Percentiles rank a stretch among this genome's conserved stretches.
These are phyloP conservation scores for Candida quercuum DNA, from an alignment of 805 yeast species.

Conservation along the genomic window DNA sequence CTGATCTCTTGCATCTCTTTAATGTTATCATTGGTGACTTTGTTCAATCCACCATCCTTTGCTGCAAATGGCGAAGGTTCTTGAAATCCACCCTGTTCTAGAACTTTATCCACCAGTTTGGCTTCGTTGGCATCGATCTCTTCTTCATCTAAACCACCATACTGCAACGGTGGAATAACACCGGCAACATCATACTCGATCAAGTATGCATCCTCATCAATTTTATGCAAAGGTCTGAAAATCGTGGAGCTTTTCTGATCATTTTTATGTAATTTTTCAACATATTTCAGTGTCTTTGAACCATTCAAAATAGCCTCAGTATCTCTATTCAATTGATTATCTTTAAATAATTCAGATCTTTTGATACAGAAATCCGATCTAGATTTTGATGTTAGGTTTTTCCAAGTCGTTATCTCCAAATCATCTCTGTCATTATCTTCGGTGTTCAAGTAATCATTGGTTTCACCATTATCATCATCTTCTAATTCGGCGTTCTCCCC, in stretches of 20 bases:
- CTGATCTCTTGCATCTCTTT: slow-evolving; percentile 82
- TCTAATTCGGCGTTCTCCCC: slow-evolving; percentile 20
- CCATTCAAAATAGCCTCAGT: slow-evolving; percentile 67
- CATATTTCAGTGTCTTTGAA: slow-evolving; percentile 61
- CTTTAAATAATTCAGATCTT: slow-evolving; percentile 62
- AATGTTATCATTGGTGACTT: slow-evolving; percentile 59
- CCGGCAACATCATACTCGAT: slow-evolving; percentile 83
- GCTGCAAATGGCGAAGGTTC: slow-evolving; percentile 37
- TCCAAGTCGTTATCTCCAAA: slow-evolving; percentile 79
- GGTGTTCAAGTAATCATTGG: slow-evolving; percentile 37
- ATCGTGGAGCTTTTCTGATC: neutral
- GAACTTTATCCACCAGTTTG: slow-evolving; percentile 33
- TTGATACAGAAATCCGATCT: slow-evolving; percentile 70
- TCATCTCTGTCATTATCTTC: slow-evolving; percentile 62
- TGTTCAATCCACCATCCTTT: slow-evolving; percentile 51
- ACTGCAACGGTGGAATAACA: slow-evolving; percentile 64
- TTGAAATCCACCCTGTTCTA: slow-evolving; percentile 28
- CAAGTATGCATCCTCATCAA: slow-evolving; percentile 45
- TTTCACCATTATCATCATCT: slow-evolving; percentile 33
- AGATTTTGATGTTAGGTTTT: slow-evolving; percentile 70
- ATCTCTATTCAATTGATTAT: slow-evolving; percentile 52
- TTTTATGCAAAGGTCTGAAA: slow-evolving; percentile 25
- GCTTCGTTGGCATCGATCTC: slow-evolving; percentile 41
- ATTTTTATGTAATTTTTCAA: slow-evolving; percentile 18
- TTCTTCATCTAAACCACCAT: slow-evolving; percentile 47